Percentiles rank a stretch among this genome's conserved stretches.
These are phyloP conservation scores for Calonectria henricotiae DNA, from an alignment of 2,329 filamentous ascomycete genomes.

Conservation along the genomic window DNA sequence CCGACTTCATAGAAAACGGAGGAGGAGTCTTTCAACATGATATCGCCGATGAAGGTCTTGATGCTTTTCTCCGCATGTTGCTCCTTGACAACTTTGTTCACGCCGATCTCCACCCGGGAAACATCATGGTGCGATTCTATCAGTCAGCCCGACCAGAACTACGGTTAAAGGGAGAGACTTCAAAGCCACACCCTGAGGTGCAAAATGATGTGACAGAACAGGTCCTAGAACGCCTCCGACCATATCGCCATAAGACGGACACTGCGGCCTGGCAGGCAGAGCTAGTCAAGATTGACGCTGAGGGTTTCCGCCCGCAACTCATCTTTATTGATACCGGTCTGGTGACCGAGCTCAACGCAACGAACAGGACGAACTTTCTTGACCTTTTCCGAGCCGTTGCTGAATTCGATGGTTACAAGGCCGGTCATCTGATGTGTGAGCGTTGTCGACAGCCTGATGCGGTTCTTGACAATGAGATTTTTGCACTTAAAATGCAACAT, in stretches of 20 bases:
- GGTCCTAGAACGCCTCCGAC: slow-evolving; percentile 85
- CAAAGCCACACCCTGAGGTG: slow-evolving; percentile 62
- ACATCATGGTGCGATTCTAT: slow-evolving; percentile 99
- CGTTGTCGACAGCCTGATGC: slow-evolving; percentile 93
- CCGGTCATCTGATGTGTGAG: slow-evolving; percentile 95
- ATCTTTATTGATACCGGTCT: slow-evolving; percentile 98
- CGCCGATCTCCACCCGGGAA: slow-evolving; percentile 95
- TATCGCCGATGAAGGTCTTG: slow-evolving; percentile 94
- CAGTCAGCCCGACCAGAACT: slow-evolving; percentile 83
- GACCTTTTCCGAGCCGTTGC: slow-evolving; percentile 96
- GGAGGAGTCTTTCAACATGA: slow-evolving; percentile 94
- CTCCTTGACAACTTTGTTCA: slow-evolving; percentile 98
- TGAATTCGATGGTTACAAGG: slow-evolving; percentile 97
- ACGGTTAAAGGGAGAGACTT: slow-evolving; percentile 51
- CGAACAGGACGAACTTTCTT: slow-evolving; percentile 91
- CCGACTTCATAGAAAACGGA: slow-evolving; percentile 91
- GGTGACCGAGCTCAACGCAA: slow-evolving; percentile 91
- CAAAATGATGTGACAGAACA: slow-evolving; percentile 88
- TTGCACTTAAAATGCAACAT: slow-evolving; percentile 97
- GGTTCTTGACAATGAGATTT: slow-evolving; percentile 90
- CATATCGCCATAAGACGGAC: slow-evolving; percentile 76
- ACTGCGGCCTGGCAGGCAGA: slow-evolving; percentile 81
- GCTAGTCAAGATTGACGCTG: slow-evolving; percentile 83
- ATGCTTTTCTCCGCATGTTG: slow-evolving; percentile 97
- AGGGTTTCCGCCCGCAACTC: slow-evolving; percentile 93